These are phyloP conservation scores for Micractinium sp. DNA, from an alignment of 139 green algal genomes.

Conservation along the genomic window DNA sequence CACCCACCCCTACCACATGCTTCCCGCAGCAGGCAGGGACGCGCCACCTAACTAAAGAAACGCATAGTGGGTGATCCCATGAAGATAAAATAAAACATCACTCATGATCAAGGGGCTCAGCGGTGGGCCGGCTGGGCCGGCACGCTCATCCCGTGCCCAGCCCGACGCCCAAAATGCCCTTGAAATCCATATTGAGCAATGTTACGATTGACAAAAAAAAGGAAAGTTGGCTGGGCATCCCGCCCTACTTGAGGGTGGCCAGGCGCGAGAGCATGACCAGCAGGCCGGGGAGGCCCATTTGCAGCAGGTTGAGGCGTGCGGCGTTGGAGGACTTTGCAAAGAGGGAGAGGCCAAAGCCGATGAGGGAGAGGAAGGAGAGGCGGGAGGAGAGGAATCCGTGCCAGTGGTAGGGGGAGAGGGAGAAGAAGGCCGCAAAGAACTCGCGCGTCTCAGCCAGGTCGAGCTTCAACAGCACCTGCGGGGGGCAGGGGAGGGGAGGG, in stretches of 20 bases:
- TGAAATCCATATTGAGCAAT: too few relatives aligned
- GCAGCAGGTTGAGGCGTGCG: constrained; percentile 74
- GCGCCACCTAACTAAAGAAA: too few relatives aligned
- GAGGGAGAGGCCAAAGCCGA: constrained; percentile 87
- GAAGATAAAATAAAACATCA: too few relatives aligned
- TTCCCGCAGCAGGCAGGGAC: too few relatives aligned
- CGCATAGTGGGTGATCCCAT: too few relatives aligned
- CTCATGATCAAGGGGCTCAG: too few relatives aligned
- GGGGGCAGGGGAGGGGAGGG: background rate
- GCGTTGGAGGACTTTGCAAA: constrained; percentile 81
- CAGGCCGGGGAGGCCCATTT: constrained; percentile 75
- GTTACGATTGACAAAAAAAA: too few relatives aligned
- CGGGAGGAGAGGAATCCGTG: constrained; percentile 94
- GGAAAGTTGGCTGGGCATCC: too few relatives aligned
- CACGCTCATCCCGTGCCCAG: too few relatives aligned
- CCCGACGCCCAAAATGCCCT: too few relatives aligned
- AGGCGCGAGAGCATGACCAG: constrained; percentile 71
- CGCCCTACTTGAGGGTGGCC: constrained; percentile 20
- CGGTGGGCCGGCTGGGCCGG: too few relatives aligned
- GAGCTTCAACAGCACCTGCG: constrained; percentile 79
- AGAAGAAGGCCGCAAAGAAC: constrained; percentile 98
- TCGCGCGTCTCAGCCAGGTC: constrained; percentile 86
- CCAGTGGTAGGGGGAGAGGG: constrained; percentile 90
- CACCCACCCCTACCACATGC: too few relatives aligned
- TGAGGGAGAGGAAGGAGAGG: constrained; percentile 81